A percentile compares a stretch with the other conserved stretches of the same genome.
These are phyloP conservation scores for Candida chilensis DNA, from an alignment of 805 yeast species.

Conservation along the genomic window DNA sequence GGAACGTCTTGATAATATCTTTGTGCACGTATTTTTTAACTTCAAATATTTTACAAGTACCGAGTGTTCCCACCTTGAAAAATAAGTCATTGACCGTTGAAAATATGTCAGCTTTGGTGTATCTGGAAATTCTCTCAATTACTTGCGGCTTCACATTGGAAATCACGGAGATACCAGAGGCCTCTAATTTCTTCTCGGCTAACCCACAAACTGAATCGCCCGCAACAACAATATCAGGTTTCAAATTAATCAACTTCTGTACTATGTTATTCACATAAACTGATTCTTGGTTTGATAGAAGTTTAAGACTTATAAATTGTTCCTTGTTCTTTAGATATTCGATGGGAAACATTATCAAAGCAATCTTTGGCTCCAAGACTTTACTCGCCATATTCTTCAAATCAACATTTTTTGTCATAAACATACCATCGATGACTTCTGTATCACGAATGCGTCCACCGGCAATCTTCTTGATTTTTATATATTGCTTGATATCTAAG, in stretches of 20 bases:
- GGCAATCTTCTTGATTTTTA: constrained; percentile 75
- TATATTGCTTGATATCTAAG: constrained; percentile 79
- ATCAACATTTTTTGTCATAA: constrained; percentile 79
- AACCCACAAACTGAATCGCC: constrained; percentile 77
- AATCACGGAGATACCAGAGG: constrained; percentile 75
- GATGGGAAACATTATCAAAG: constrained; percentile 80
- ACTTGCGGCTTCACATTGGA: constrained; percentile 76
- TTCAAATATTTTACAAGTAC: constrained; percentile 65
- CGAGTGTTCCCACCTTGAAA: constrained; percentile 48
- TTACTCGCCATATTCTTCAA: constrained; percentile 65
- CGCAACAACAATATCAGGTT: constrained; percentile 72
- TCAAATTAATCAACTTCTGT: constrained; percentile 63
- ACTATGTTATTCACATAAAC: constrained; percentile 80
- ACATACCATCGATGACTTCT: constrained; percentile 62
- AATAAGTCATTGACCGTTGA: constrained; percentile 82
- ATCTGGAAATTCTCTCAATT: constrained; percentile 64
- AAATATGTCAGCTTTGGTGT: constrained; percentile 79
- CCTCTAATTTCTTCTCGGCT: constrained; percentile 63
- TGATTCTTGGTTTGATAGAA: constrained; percentile 78
- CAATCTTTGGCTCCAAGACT: constrained; percentile 62
- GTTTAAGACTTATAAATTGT: constrained; percentile 73
- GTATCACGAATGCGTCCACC: constrained; percentile 67
- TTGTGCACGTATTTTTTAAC: constrained; percentile 56
- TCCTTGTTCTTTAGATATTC: constrained; percentile 76
- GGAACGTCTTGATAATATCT: constrained; percentile 54